phyloP scores from a whole-genome alignment of 2,329 filamentous ascomycete species.

The Hymenoscyphus albidus region DNA sequence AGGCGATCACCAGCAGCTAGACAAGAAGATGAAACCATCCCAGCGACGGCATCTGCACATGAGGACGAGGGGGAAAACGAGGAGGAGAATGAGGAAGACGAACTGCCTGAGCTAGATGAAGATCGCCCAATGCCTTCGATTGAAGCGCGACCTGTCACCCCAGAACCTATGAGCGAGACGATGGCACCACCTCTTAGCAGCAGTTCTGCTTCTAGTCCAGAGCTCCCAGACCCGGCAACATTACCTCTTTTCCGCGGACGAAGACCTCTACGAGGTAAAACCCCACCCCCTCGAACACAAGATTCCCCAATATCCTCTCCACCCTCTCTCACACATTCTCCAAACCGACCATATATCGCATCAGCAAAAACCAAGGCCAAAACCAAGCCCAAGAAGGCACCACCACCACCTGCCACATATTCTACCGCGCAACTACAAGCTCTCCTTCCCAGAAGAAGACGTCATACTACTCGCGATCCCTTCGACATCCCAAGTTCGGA shows the following conservation, averaged over 20 bases:
- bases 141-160: slow-evolving; percentile 25
- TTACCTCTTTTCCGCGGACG: slow-evolving; percentile 24
- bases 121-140: slow-evolving; percentile 22
- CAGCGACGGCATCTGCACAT: slow-evolving; percentile 24
- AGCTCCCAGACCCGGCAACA: slow-evolving; percentile 16
- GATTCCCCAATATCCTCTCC: slow-evolving; percentile 50
- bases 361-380: slow-evolving; percentile 11
- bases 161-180: slow-evolving; percentile 33
- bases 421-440: slow-evolving; percentile 38
- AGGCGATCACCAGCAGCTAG: slow-evolving; percentile 14
- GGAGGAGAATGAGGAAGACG: slow-evolving; percentile 18
- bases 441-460: slow-evolving; percentile 35
- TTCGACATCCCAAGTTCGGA: slow-evolving; percentile 43
- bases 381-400: slow-evolving; percentile 18
- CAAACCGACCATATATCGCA: slow-evolving; percentile 41
- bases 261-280: slow-evolving; percentile 26
- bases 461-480: slow-evolving; percentile 31
- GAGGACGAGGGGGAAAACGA: slow-evolving; percentile 25
- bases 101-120: slow-evolving; percentile 13
- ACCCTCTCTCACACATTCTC: slow-evolving; percentile 63
- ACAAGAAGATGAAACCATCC: slow-evolving; percentile 25
- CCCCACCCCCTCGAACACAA: slow-evolving; percentile 27
- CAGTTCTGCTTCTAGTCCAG: slow-evolving; percentile 28
- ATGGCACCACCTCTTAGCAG: slow-evolving; percentile 36
- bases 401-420: slow-evolving; percentile 27